A percentile compares a stretch with the other conserved stretches of the same genome.
phyloP scores from a whole-genome alignment of 1,284 basidiomycete species.

The Cutaneotrichosporon cyanovorans region DNA sequence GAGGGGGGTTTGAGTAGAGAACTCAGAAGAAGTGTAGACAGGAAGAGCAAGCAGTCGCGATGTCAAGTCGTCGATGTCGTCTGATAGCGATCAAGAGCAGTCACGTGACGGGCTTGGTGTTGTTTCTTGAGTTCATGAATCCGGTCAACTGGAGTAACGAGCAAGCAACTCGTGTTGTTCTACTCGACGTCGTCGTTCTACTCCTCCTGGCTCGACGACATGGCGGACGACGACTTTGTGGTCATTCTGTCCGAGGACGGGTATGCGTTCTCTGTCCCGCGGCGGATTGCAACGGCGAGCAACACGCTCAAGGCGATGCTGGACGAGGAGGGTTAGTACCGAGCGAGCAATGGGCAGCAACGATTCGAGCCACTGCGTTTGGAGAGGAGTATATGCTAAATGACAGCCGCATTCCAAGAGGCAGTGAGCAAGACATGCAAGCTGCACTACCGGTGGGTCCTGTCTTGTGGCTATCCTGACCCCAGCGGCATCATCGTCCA shows the following conservation, averaged over 20 bases:
- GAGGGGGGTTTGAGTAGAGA: too few relatives aligned
- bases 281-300: constrained; percentile 39
- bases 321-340: constrained; percentile 40
- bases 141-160: too few relatives aligned
- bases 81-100: too few relatives aligned
- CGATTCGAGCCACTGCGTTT: neutral
- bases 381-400: neutral
- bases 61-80: too few relatives aligned
- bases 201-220: neutral
- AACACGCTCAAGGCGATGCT: constrained; percentile 43
- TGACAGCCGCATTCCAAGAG: constrained; percentile 46
- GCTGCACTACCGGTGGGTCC: constrained; percentile 43
- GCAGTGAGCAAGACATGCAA: constrained; percentile 42
- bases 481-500: constrained; percentile 49
- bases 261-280: constrained; percentile 41
- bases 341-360: neutral
- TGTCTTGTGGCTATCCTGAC: neutral
- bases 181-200: too few relatives aligned
- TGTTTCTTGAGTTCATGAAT: too few relatives aligned
- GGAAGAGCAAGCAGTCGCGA: too few relatives aligned
- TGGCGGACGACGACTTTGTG: constrained; percentile 27
- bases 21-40: too few relatives aligned
- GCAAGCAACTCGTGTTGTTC: too few relatives aligned
- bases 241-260: constrained; percentile 42
- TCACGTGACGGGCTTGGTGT: too few relatives aligned